Base-by-base conservation (phyloP, 2,329 filamentous ascomycete genomes). In the Alternaria consortialis region DNA sequence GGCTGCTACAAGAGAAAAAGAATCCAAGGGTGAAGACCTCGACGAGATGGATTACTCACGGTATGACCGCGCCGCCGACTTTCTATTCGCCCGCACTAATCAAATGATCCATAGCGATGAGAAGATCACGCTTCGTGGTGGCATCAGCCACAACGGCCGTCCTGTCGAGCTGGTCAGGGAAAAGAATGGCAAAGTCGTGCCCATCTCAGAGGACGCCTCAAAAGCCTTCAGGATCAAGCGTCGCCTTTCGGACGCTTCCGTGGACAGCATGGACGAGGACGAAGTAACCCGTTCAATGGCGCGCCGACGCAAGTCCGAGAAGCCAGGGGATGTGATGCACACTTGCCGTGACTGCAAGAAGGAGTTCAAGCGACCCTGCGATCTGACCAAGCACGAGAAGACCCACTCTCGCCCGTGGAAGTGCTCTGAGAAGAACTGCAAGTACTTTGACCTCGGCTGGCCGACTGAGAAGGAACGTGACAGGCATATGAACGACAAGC, bases 401-500 rank as follows among this genome's bases (percentile, higher is more conserved):
- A 98, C 94, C 0, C 95, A 99, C 79, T 93, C 92, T 57, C 91
- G 95, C 36, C 95, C 94, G 9, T 97, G 92, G 91, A 99, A 99
- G 84, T 99, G 95, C 80, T 86, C 89, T 7, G 84, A 92, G 23
- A 75, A 86, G 40, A 89, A 87, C 46, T 98, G 95, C 91, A 97
- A 96, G 77, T 98, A 97, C 80, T 88, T 91, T 77, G 87, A 90
- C 34, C 88, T 91, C 71, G 95, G 95, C 51, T 98, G 94, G 91
- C 94, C 95, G 5, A 98, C 95, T 0, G 94, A 98, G 81, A 98
- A 99, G 82, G 95, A 98, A 82, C 91, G 94, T 80, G 94, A 97
- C 72, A 91, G 95, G 54, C 95, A 99, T 79, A 87, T 93, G 80
- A 97, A 97, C 78, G 95, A 99, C 83, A 97, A 96, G 83, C 95